Evolutionary conservation across 768 basidiomycete species (phyloP), one percentile per base, ranked within the genome.

Genomic region (Mycena belliarum): DNA sequence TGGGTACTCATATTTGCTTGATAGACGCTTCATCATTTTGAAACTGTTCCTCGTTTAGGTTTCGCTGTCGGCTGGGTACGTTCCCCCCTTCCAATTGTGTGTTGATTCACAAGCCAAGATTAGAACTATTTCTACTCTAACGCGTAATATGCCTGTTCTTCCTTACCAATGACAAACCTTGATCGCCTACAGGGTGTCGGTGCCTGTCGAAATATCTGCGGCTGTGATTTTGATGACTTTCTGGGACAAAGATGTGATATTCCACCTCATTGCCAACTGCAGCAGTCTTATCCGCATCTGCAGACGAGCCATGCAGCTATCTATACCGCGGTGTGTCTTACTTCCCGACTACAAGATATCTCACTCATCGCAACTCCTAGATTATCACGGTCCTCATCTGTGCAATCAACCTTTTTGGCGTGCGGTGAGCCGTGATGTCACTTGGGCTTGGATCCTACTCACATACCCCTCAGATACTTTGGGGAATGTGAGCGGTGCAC

Each of bases 181-280:
- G 24, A 48, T 23, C 35, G 29, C 29, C 23, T 37, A 21, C 47
- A 82, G 80, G n/a, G 84, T 88, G 51, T 79, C 86, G 1, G 76
- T 83, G 0, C 88, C 88, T 10, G 84, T 86, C n/a, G 89, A 91
- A 73, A 79, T 93, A 52, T 84, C 85, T 1, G 90, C 89, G 2
- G 84, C 87, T 10, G 79, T 82, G 15, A 79, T 92, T 49, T 70
- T 93, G 11, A 75, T 92, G 54, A 77, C 81, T 7, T 91, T 85
- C 74, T 92, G 90, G 89, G 86, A 89, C 70, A 61, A 71, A 26
- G 75, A 86, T 62, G 85, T 86, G 58, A 55, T 77, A 69, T 7
- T 35, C 43, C 16, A 20, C 6, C 29, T n/a, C 41, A 6, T 47
- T 52, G 15, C 28, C 43, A 3, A 23, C 9, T 4, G 24, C 37